Base-by-base conservation (phyloP, 2,329 filamentous ascomycete genomes). In the Xylaria sp. region DNA sequence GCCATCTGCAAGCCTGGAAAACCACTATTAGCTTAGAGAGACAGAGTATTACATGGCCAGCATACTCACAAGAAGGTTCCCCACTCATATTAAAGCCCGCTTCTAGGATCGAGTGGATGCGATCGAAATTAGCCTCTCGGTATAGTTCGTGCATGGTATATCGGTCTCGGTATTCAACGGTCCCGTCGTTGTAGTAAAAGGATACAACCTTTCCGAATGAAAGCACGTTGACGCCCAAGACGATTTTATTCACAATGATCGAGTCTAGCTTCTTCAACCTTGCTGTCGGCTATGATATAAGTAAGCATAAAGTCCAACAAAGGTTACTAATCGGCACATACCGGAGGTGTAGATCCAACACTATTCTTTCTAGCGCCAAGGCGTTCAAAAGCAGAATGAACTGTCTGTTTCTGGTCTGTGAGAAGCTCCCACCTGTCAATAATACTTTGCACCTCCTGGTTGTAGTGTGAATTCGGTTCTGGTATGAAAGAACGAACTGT, bases 371-470 rank as follows among this genome's bases (percentile, higher is more conserved):
- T 86, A 43, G 74, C 74, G 7, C 87, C 86, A 25, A 95, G 81
- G 68, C 93, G 89, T 67, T 92, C 90, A 73, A 96, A 94, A 11
- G 89, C 90, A 1, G 88, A 78, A 72, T 95, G 90, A 7, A 96
- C 78, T 9, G 79, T 81, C 65, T 89, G 86, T n/a, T 83, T 77
- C 48, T 86, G 82, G 31, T 90, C 87, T 31, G 84, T 82, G 9
- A 94, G 74, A 13, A 96, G 79, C 68, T 95, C 89, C 94, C 94
- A 98, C 64, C 90, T 85, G 65, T 92, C 88, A 64, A 98, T 82
- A 40, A 93, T 85, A 67, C 89, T 96, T 68, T 90, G 87, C 0
- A 86, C 80, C 31, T 88, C 86, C 66, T 88, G 86, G 41, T 84
- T 82, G 54, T 85, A 87, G 29, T 88, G 82, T 29, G 82, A 82